Evolutionary conservation across 805 yeast genomes (phyloP), one percentile per base, ranked within the genome.

Genomic region (Cyberlindnera mississippiensis): DNA sequence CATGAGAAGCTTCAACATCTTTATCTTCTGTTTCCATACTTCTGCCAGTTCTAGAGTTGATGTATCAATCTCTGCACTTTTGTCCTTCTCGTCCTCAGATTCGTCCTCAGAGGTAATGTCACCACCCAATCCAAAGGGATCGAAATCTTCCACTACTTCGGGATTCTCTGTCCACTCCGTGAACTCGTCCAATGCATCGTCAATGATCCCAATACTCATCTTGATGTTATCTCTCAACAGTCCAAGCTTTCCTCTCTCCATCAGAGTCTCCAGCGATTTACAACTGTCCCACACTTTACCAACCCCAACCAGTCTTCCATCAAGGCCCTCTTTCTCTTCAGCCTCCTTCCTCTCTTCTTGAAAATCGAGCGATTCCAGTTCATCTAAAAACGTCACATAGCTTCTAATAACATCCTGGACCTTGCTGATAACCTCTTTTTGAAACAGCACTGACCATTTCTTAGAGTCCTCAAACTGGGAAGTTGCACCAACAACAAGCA

Each of bases 221-320:
- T 64, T 67, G 4, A 83, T 61, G 40, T 71, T 73, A 24, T 52
- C 51, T 28, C 72, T 73, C 39, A 84, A 61, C 2, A 79, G 53
- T 2, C 80, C 83, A 14, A 77, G 47, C 37, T 76, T 72, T 0
- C 88, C 88, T 18, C 58, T 62, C 16, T 65, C 62, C 5, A 75
- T 52, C 15, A 75, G 55, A 8, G 61, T 57, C 10, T 62, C 59
- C 8, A 84, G 38, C 0, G 56, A 52, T 42, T 80, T 85, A 57
- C 89, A 82, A 27, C 66, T 59, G n/a, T 77, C 70, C 95, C 95
- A 86, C 4, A 85, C 67, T 55, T 74, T 73, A 13, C 89, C 93
- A 16, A 85, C 75, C 0, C 77, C 67, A 1, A 77, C 62, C 24
- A 85, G 62, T 51, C 90, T 68, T 4, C 53, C 69, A 18, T 42